Conservation (phyloP, 805 yeast species). For the Schizosaccharomyces lindneri region DNA sequence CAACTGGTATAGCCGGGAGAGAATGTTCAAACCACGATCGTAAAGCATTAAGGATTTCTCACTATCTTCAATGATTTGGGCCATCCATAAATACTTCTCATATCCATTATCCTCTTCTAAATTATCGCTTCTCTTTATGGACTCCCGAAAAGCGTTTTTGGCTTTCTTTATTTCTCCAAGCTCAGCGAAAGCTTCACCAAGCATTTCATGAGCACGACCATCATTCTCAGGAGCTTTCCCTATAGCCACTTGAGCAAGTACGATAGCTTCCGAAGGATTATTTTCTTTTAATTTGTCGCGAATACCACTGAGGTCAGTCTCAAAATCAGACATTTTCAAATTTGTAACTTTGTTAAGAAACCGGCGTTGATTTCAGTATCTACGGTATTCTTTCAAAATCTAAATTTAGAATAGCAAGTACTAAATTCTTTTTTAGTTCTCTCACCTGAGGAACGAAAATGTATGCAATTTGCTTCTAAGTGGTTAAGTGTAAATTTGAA, state of each 20-base stretch:
- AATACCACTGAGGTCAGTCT: not conserved
- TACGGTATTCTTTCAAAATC: no score
- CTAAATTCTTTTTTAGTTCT: no score
- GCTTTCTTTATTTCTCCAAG: not conserved
- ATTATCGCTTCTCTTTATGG: not conserved
- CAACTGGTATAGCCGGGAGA: slow-evolving; percentile 16
- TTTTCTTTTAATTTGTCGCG: not conserved
- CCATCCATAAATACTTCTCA: slow-evolving; percentile 9
- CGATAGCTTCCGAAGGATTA: not conserved
- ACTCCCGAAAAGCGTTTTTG: not conserved
- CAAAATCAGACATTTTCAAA: not conserved
- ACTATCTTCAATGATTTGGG: slow-evolving; percentile 18
- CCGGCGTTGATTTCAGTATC: no score
- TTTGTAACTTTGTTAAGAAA: no score
- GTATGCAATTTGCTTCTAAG: no score
- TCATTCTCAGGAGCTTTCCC: not conserved
- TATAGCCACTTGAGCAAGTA: not conserved
- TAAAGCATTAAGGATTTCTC: slow-evolving; percentile 44
- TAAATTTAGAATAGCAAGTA: no score
- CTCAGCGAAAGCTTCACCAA: slow-evolving; percentile 1
- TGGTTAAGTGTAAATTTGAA: no score
- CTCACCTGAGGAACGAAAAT: no score
- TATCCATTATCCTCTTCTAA: slow-evolving; percentile 3
- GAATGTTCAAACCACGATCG: slow-evolving; percentile 31
- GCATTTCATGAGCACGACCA: not conserved